Base-by-base conservation (phyloP, 2,329 filamentous ascomycete genomes). In the Aureobasidium zeae region DNA sequence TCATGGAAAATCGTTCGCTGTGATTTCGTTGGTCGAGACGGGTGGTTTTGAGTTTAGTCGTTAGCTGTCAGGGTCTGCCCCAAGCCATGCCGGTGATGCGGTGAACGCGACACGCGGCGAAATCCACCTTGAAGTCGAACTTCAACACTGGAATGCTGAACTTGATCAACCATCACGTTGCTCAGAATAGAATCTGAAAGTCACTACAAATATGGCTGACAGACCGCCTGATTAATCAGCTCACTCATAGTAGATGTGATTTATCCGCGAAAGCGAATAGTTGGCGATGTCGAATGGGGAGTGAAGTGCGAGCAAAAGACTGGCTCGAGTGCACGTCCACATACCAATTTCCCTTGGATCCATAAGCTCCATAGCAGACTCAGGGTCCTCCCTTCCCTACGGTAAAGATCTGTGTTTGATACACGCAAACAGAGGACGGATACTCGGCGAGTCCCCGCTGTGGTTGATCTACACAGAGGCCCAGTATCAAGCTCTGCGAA, bases 281-380 rank as follows among this genome's bases (percentile, higher is more conserved):
- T n/a, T n/a, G n/a, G n/a, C n/a, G n/a, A n/a, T n/a, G n/a, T n/a
- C n/a, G n/a, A n/a, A n/a, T n/a, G n/a, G n/a, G n/a, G n/a, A n/a
- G n/a, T n/a, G n/a, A n/a, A n/a, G n/a, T n/a, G n/a, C n/a, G n/a
- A n/a, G n/a, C n/a, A n/a, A n/a, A n/a, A 25, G 20, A 32, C 9
- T 25, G 28, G 28, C 28, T 25, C 13, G 10, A n/a, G 28, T 31
- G 37, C 37, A 41, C 37, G 37, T 31, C 20, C 37, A 30, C 28
- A 32, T 11, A 10, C 28, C 29, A 41, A 41, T 41, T 32, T 41
- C 36, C 28, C 29, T 41, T 19, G 36, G 28, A 32, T 28, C 37
- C 37, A 32, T 41, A 31, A 13, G 32, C 37, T 28, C 37, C 37
- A 32, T 41, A 31, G 19, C 31, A 26, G 37, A 28, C 32, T 41